Conservation (phyloP, 768 basidiomycete genomes). For the Lenzites betulinus region DNA sequence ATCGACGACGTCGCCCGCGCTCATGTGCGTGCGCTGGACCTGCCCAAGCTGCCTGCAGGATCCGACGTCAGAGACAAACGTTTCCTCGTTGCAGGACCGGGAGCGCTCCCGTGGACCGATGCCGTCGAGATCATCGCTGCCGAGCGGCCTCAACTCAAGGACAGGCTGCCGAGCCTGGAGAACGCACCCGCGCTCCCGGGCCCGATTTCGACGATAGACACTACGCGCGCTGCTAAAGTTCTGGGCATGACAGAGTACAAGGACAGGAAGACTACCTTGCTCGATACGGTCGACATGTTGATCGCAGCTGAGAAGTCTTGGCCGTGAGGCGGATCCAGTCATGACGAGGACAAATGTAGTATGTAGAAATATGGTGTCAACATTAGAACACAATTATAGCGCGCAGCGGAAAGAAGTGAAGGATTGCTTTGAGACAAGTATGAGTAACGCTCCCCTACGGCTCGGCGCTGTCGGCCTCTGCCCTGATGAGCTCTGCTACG, state of each 20-base stretch:
- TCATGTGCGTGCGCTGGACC: conserved; percentile 30
- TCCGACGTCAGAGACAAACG: conserved; percentile 21
- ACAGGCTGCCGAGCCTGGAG: conserved; percentile 22
- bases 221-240: background rate
- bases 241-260: background rate
- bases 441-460: too few species aligned
- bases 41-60: background rate
- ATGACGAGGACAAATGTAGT: too few species aligned
- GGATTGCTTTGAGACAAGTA: too few species aligned
- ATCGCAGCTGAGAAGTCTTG: background rate
- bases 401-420: too few species aligned
- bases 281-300: conserved; percentile 5
- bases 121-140: conserved; percentile 26
- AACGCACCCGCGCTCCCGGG: background rate
- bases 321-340: background rate
- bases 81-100: conserved; percentile 28
- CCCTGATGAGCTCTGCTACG: background rate
- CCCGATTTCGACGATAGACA: background rate
- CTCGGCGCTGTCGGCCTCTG: conserved; percentile 4
- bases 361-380: too few species aligned
- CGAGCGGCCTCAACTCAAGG: conserved; percentile 28
- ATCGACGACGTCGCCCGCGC: conserved; percentile 37
- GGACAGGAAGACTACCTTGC: background rate
- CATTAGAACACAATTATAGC: too few species aligned
- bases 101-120: conserved; percentile 29